Evolutionary conservation across 2,329 filamentous ascomycete species (phyloP).

Genomic region (Beauveria varroae): DNA sequence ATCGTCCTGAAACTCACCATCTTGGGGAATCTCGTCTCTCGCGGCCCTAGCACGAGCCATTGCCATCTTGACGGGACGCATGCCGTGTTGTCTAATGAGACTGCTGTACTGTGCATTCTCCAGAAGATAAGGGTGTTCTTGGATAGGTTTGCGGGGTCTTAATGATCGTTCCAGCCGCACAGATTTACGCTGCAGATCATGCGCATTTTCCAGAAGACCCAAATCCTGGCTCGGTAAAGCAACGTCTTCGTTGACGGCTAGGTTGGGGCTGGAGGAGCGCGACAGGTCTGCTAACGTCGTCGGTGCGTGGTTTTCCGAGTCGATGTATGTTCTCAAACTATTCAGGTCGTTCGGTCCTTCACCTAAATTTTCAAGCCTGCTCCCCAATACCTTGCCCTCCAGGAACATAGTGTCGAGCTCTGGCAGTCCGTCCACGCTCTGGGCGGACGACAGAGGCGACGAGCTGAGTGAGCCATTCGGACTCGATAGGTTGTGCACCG

Average conservation of each 20-base stretch:
- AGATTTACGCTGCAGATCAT: slow-evolving; percentile 18
- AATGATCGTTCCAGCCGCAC: slow-evolving; percentile 40
- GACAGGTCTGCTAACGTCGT: neutral
- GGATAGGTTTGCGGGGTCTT: slow-evolving; percentile 53
- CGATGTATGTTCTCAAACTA: neutral
- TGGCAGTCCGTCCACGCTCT: slow-evolving; percentile 21
- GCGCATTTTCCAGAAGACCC: neutral
- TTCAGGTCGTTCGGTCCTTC: neutral
- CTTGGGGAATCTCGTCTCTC: slow-evolving; percentile 37
- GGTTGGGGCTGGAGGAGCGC: neutral
- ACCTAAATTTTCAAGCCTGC: slow-evolving; percentile 10
- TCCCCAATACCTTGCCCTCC: neutral
- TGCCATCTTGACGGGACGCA: slow-evolving; percentile 43
- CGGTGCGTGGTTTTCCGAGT: neutral
- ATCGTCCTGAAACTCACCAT: slow-evolving; percentile 44
- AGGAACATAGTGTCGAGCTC: slow-evolving; percentile 16
- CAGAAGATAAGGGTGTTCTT: slow-evolving; percentile 51
- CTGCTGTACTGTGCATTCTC: slow-evolving; percentile 49
- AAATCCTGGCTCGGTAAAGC: slow-evolving; percentile 9
- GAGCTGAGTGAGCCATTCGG: slow-evolving; percentile 17
- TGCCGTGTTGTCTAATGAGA: slow-evolving; percentile 45
- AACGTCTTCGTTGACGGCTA: neutral
- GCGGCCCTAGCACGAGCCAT: slow-evolving; percentile 20
- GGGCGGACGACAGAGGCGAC: slow-evolving; percentile 28
- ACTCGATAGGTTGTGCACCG: slow-evolving; percentile 3